phyloP scores from a whole-genome alignment of 2,329 filamentous ascomycete species.

The Clarireedia homoeocarpa region DNA sequence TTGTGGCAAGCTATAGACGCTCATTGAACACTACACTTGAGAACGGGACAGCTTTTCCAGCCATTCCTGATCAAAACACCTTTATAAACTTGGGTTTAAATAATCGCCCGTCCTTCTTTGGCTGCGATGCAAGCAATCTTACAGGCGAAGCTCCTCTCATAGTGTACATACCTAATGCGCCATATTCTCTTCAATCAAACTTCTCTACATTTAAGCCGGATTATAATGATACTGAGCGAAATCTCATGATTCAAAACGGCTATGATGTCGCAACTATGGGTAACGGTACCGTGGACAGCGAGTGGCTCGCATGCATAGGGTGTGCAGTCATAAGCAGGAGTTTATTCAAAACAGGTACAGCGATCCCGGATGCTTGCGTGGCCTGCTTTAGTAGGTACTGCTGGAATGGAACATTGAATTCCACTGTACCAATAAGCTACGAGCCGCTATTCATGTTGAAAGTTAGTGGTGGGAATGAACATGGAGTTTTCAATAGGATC shows the following conservation, averaged over 20 bases:
- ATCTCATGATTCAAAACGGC: slow-evolving; percentile 79
- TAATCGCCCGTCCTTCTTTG: slow-evolving; percentile 69
- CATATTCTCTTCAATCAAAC: slow-evolving; percentile 71
- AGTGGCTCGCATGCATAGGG: slow-evolving; percentile 78
- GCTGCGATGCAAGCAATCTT: slow-evolving; percentile 60
- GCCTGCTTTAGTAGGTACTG: slow-evolving; percentile 78
- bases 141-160: slow-evolving; percentile 55
- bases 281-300: slow-evolving; percentile 64
- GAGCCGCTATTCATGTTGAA: slow-evolving; percentile 11
- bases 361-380: slow-evolving; percentile 62
- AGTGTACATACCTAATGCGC: slow-evolving; percentile 82
- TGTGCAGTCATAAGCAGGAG: slow-evolving; percentile 79
- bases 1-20: slow-evolving; percentile 67
- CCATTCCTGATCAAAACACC: slow-evolving; percentile 65
- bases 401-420: slow-evolving; percentile 63
- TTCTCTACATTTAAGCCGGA: slow-evolving; percentile 64
- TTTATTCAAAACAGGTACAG: slow-evolving; percentile 60
- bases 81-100: slow-evolving; percentile 73
- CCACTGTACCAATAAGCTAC: slow-evolving; percentile 14
- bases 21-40: slow-evolving; percentile 42
- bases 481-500: too few species aligned
- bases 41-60: slow-evolving; percentile 65
- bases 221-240: slow-evolving; percentile 59
- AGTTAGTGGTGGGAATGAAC: too few species aligned
- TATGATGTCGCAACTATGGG: slow-evolving; percentile 79